Conservation (phyloP, 2,329 filamentous ascomycete genomes). For the Fusarium robinianum region DNA sequence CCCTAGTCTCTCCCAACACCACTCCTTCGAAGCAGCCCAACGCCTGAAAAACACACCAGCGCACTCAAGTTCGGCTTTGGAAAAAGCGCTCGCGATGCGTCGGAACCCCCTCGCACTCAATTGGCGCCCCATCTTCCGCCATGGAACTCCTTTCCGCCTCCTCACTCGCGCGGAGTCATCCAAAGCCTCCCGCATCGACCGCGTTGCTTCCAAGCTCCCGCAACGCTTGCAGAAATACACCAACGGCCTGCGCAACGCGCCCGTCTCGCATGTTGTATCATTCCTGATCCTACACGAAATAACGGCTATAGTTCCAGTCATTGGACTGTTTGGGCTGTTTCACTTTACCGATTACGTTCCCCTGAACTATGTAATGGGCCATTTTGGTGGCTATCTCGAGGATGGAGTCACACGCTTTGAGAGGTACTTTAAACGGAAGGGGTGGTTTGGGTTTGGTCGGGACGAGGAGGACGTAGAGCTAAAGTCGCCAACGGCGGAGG, state of each 20-base stretch:
- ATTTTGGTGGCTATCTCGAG: conserved; percentile 56
- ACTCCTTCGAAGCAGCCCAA: too few relatives aligned
- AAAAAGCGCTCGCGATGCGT: too few relatives aligned
- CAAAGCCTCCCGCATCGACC: conserved; percentile 47
- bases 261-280: conserved; percentile 78
- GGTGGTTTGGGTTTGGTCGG: conserved; percentile 72
- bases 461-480: conserved; percentile 28
- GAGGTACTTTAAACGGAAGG: conserved; percentile 74
- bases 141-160: conserved; percentile 8
- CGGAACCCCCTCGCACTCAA: conserved; percentile 27
- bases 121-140: conserved; percentile 28
- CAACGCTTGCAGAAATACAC: conserved; percentile 71
- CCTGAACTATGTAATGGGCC: conserved; percentile 52
- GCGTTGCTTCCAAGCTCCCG: conserved; percentile 62
- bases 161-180: conserved; percentile 34
- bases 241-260: conserved; percentile 71
- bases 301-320: conserved; percentile 80
- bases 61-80: too few relatives aligned
- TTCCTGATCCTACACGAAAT: conserved; percentile 92
- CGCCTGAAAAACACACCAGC: too few relatives aligned
- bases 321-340: conserved; percentile 76
- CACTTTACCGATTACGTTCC: conserved; percentile 81
- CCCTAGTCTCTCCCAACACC: too few relatives aligned
- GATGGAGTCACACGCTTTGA: conserved; percentile 76
- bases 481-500: conserved; percentile 1